Conservation (phyloP, 495 filamentous ascomycete species). For the Articulospora tetracladia region DNA sequence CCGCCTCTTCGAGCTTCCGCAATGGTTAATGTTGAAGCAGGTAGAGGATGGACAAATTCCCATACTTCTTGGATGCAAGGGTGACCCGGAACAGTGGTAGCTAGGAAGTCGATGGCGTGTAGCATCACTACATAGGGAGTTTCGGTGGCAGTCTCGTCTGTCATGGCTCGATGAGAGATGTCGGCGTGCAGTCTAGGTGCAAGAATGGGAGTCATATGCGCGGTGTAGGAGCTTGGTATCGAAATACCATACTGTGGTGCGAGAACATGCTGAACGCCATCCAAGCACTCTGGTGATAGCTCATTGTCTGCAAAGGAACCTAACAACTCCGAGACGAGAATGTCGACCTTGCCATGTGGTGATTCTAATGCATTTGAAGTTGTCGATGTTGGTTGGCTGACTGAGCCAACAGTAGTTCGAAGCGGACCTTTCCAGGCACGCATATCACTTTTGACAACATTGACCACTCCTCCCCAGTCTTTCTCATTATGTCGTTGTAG, state of each 20-base stretch:
- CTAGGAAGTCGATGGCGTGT: conserved; percentile 80
- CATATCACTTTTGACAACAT: conserved; percentile 94
- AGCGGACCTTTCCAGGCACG: conserved; percentile 84
- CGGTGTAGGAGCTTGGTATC: conserved; percentile 88
- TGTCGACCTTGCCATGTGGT: conserved; percentile 70
- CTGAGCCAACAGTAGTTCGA: conserved; percentile 11
- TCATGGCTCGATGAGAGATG: conserved; percentile 53
- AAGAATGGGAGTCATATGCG: conserved; percentile 86
- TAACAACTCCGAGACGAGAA: conserved; percentile 88
- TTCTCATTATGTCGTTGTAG: conserved; percentile 79
- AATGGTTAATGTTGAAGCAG: conserved; percentile 37
- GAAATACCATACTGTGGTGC: conserved; percentile 74
- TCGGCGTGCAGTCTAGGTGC: conserved; percentile 83
- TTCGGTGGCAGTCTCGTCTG: conserved; percentile 67
- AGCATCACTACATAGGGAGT: conserved; percentile 93
- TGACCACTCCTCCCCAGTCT: conserved; percentile 72
- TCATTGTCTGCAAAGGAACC: conserved; percentile 93
- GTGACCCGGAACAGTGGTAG: conserved; percentile 48
- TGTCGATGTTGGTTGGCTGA: conserved; percentile 19
- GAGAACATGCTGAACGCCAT: conserved; percentile 84
- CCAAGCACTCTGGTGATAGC: conserved; percentile 84
- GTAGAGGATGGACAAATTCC: conserved; percentile 63
- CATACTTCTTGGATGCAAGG: conserved; percentile 63
- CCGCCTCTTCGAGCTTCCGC: conserved; percentile 55
- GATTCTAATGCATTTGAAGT: conserved; percentile 1